A percentile compares a stretch with the other conserved stretches of the same genome.
These are phyloP conservation scores for Xylaria palmicola DNA, from an alignment of 495 filamentous ascomycete species.

Conservation along the genomic window DNA sequence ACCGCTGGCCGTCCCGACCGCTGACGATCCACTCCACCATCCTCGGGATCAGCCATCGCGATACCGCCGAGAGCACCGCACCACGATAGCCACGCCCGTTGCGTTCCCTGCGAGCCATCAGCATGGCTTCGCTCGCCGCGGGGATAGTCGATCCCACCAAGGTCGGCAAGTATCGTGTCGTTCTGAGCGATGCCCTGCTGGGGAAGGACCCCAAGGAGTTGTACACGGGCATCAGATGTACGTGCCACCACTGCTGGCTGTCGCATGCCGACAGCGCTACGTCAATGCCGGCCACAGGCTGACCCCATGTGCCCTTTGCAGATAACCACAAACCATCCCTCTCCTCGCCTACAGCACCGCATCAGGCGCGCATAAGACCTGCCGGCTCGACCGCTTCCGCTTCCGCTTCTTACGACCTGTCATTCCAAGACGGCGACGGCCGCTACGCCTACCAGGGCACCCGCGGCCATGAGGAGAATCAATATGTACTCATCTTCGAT, in stretches of 20 bases:
- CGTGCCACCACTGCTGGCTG: slow-evolving; percentile 16
- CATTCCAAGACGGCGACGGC: slow-evolving; percentile 46
- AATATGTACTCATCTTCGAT: slow-evolving; percentile 58
- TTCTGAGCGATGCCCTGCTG: slow-evolving; percentile 54
- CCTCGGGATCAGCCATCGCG: background rate
- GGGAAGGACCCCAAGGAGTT: slow-evolving; percentile 53
- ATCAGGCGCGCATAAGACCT: slow-evolving; percentile 47
- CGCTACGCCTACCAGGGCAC: slow-evolving; percentile 52
- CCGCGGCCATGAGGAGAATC: slow-evolving; percentile 46
- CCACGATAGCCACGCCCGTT: background rate
- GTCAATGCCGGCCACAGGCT: background rate
- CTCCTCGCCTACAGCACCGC: slow-evolving; percentile 41
- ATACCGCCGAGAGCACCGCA: background rate
- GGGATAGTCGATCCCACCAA: slow-evolving; percentile 50
- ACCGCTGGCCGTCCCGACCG: slow-evolving; percentile 11
- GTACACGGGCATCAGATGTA: slow-evolving; percentile 55
- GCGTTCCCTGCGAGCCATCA: background rate
- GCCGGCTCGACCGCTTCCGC: slow-evolving; percentile 17
- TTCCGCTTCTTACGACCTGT: slow-evolving; percentile 43
- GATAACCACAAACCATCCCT: slow-evolving; percentile 55
- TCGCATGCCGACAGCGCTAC: background rate
- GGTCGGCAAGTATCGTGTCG: slow-evolving; percentile 52
- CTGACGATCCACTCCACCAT: slow-evolving; percentile 11
- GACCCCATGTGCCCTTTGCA: slow-evolving; percentile 21
- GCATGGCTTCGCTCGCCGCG: slow-evolving; percentile 29